phyloP scores from a whole-genome alignment of 208 protist genomes.

The Endotrypanum monterogeii region DNA sequence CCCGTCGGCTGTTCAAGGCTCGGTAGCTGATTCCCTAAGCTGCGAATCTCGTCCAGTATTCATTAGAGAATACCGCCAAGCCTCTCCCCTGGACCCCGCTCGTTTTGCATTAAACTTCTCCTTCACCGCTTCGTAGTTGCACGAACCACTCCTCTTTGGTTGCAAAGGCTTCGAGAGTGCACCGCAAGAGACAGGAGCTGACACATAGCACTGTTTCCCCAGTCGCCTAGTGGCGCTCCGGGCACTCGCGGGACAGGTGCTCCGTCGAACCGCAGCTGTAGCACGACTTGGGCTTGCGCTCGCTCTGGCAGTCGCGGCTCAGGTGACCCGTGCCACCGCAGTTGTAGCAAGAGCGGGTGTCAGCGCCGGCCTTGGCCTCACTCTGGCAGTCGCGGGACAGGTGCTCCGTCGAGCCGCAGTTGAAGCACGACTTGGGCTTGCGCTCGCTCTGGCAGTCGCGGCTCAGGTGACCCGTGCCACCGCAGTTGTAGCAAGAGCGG shows the following conservation, averaged over 20 bases:
- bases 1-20: too few species aligned
- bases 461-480: constrained; percentile 59
- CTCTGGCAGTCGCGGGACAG: constrained; percentile 70
- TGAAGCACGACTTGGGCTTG: constrained; percentile 57
- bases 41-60: too few species aligned
- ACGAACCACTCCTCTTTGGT: too few species aligned
- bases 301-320: constrained; percentile 74
- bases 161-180: too few species aligned
- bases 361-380: constrained; percentile 55
- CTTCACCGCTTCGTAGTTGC: too few species aligned
- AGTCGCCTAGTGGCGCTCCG: constrained; percentile 36
- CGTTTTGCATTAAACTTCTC: too few species aligned
- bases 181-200: too few species aligned
- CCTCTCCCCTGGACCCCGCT: too few species aligned
- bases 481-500: constrained; percentile 79
- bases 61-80: too few species aligned
- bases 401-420: constrained; percentile 61
- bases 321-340: constrained; percentile 69
- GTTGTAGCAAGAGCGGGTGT: constrained; percentile 73
- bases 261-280: constrained; percentile 53
- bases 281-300: constrained; percentile 43
- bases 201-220: background rate
- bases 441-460: constrained; percentile 50
- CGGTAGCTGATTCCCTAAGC: too few species aligned
- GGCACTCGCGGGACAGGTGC: constrained; percentile 76